A percentile compares a stretch with the other conserved stretches of the same genome.
Conservation (phyloP, 2,329 filamentous ascomycete genomes). For the Nakataea oryzae region DNA sequence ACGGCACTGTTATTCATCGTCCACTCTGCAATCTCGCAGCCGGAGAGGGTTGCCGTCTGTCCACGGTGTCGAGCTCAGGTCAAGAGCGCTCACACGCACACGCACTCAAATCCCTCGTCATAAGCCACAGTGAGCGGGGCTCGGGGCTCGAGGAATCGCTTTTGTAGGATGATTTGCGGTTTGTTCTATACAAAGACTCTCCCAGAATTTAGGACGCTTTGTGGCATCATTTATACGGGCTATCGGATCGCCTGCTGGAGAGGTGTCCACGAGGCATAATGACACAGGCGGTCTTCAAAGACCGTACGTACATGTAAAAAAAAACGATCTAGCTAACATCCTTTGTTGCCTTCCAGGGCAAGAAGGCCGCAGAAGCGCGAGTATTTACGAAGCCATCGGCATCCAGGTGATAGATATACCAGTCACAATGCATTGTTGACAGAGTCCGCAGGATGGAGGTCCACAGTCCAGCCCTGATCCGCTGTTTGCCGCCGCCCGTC, state of each 20-base stretch:
- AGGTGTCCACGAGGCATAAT: not conserved
- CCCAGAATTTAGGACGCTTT: not conserved
- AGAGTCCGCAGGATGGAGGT: not conserved
- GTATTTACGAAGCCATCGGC: not conserved
- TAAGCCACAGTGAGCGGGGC: too few relatives aligned
- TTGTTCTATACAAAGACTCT: too few relatives aligned
- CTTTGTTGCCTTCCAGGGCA: not conserved
- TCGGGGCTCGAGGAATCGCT: too few relatives aligned
- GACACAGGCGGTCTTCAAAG: not conserved
- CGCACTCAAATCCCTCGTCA: too few relatives aligned
- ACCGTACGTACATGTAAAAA: too few relatives aligned
- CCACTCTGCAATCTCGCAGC: slow-evolving; percentile 35
- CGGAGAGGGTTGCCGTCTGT: slow-evolving; percentile 24
- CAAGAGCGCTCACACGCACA: too few relatives aligned
- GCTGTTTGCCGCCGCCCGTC: too few relatives aligned
- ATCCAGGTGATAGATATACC: not conserved
- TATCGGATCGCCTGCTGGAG: not conserved
- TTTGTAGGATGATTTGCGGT: not conserved
- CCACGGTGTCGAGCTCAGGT: not conserved
- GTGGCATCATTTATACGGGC: not conserved
- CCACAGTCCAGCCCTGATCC: not conserved
- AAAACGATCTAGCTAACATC: not conserved
- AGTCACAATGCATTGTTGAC: not conserved
- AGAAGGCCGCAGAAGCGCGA: not conserved
- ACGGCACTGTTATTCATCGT: slow-evolving; percentile 29